Evolutionary conservation across 495 filamentous ascomycete genomes (phyloP), one percentile per base, ranked within the genome.

Genomic region (Xylaria flabelliformis): DNA sequence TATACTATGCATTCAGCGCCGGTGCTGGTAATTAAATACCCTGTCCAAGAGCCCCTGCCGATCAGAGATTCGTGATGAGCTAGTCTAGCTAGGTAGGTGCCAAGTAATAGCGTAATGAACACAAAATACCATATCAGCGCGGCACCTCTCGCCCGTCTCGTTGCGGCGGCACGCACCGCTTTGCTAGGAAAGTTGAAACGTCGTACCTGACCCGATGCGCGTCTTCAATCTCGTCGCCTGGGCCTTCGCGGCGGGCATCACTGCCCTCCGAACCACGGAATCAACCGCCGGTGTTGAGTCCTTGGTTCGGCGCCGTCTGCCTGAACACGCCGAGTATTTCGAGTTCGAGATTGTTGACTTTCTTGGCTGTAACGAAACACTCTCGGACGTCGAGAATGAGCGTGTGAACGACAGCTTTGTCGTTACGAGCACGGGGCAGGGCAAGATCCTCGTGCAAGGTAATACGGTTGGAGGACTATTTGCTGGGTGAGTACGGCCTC

Each of bases 271-370:
- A 5, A 78, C 78, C 69, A 82, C 83, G 5, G 82, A 80, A 4
- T 66, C 82, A 48, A 72, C 70, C 26, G 39, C 66, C 32, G 86
- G 85, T 19, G 80, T 88, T 48, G 79, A 83, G 29, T 79, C 80
- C 50, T 79, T 88, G 19, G 79, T 88, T 15, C 78, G 83, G 41
- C 79, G 86, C 32, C 80, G 86, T 70, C 63, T 88, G 29, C 85
- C 85, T 0, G 64, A 80, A 32, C 85, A 87, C 75, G 78, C 75
- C 21, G 67, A 81, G 19, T 71, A 77, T 12, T 86, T 88, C 58
- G 70, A 72, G 7, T 88, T 88, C 59, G 69, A 64, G 3, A 66
- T 88, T 42, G 67, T 77, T 12, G 75, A 68, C 4, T 8, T 63
- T 74, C 74, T 44, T 9, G 34, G 77, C 32, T 12, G 72, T 4